Conservation (phyloP, 495 filamentous ascomycete species). For the Penicillium cinerascens region DNA sequence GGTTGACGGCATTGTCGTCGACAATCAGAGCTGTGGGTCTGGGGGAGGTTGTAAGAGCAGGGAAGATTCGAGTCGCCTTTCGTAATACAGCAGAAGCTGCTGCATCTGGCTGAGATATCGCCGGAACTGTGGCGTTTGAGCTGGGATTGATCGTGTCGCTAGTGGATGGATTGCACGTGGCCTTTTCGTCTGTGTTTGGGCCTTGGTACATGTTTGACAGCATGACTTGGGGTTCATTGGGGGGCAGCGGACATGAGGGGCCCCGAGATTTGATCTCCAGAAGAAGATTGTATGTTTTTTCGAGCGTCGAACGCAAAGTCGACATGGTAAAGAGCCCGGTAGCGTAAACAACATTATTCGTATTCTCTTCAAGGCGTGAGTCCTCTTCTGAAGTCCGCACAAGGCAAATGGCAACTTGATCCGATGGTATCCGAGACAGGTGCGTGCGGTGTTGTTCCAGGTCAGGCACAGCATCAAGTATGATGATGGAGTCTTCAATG, state of each 20-base stretch:
- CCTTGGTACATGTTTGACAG: background rate
- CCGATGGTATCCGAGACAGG: slow-evolving; percentile 1
- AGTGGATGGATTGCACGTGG: background rate
- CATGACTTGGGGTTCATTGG: background rate
- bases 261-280: background rate
- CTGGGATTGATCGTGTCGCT: background rate
- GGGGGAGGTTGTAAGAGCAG: background rate
- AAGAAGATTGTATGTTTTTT: background rate
- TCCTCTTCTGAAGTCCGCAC: background rate
- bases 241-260: background rate
- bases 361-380: background rate
- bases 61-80: background rate
- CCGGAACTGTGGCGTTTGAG: background rate
- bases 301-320: background rate
- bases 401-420: slow-evolving; percentile 14
- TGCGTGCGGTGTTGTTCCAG: slow-evolving; percentile 1
- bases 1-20: slow-evolving; percentile 16
- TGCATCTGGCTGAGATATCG: background rate
- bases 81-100: background rate
- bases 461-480: slow-evolving; percentile 3
- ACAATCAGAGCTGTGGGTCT: slow-evolving; percentile 8
- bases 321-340: background rate
- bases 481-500: slow-evolving; percentile 2
- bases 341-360: slow-evolving; percentile 2
- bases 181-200: background rate